These are phyloP conservation scores for Colletotrichum coccodes DNA, from an alignment of 2,329 filamentous ascomycete genomes.

Conservation along the genomic window DNA sequence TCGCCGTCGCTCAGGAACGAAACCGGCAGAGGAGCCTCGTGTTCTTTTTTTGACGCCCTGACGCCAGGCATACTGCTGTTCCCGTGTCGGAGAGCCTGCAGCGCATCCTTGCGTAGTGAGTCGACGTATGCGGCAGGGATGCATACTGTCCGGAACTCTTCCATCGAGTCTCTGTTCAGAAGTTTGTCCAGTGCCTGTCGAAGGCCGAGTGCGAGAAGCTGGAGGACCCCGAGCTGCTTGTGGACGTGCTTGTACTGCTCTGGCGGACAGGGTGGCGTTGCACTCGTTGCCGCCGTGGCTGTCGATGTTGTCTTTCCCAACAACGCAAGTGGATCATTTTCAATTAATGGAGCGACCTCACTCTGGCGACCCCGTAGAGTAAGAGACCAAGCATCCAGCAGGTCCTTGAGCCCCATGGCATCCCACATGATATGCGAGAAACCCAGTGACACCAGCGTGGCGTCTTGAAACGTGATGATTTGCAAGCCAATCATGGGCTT, in stretches of 20 bases:
- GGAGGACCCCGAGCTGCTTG: not conserved
- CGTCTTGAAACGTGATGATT: conserved; percentile 54
- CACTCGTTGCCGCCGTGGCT: not conserved
- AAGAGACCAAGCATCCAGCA: not conserved
- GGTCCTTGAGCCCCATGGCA: conserved; percentile 44
- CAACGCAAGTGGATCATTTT: not conserved
- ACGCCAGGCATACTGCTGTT: not conserved
- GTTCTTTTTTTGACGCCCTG: no score
- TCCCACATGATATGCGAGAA: conserved; percentile 56
- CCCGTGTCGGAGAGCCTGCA: not conserved
- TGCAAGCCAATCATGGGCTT: conserved; percentile 53
- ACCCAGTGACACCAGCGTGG: conserved; percentile 52
- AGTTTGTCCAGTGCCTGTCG: not conserved
- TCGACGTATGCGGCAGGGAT: not conserved
- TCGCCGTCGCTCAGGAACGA: conserved; percentile 51
- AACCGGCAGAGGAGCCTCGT: not conserved
- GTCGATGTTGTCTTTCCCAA: not conserved
- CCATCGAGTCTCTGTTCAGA: not conserved
- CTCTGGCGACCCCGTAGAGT: not conserved
- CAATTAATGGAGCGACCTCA: not conserved
- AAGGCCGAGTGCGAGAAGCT: not conserved
- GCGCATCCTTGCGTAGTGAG: not conserved
- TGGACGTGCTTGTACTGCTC: not conserved
- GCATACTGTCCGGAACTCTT: not conserved
- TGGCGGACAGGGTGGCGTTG: not conserved